Base-by-base conservation (phyloP, 2,329 filamentous ascomycete species). In the Penicillium sp. region DNA sequence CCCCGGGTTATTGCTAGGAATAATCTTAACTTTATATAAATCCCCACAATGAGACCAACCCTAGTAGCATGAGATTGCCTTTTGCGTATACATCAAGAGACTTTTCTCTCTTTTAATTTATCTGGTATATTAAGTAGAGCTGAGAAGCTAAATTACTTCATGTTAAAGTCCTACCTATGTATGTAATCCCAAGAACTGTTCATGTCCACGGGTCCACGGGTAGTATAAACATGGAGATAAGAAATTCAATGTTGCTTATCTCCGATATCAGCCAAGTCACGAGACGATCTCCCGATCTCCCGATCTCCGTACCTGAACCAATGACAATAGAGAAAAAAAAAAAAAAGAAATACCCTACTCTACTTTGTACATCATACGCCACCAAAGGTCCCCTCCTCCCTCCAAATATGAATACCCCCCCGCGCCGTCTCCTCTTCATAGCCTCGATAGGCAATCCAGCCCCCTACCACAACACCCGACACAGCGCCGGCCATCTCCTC, bases 371-470 rank as follows among this genome's bases (percentile, higher is more conserved):
- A 45, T 5, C 16, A 23, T 19, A 49, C 27, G 27, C n/a, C n/a
- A 23, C n/a, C 33, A 4, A 15, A n/a, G 31, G 13, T 38, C n/a
- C 15, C 10, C 21, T 34, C 36, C 36, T 27, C 21, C 27, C 7
- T 50, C 8, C 29, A 29, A 52, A 52, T 36, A 52, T 52, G 50
- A 46, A 63, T 57, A 55, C 44, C 59, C 16, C 45, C 25, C 68
- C 70, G 7, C 62, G 57, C 13, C 71, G 70, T 43, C 67, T 69
- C 39, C 85, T 96, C 65, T 84, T 97, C 55, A 81, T 97, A 67
- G 84, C 92, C 77, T 94, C 91, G 60, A 83, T 99, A 61, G 94
- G 94, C 65, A 97, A 97, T 67, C 91, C 90, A 7, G 80, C 83
- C 7, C 72, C 76, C 23, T 92, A 93, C 74, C 83, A 84, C 63